phyloP scores from a whole-genome alignment of 345 rosid genomes.

The Salix brachista region DNA sequence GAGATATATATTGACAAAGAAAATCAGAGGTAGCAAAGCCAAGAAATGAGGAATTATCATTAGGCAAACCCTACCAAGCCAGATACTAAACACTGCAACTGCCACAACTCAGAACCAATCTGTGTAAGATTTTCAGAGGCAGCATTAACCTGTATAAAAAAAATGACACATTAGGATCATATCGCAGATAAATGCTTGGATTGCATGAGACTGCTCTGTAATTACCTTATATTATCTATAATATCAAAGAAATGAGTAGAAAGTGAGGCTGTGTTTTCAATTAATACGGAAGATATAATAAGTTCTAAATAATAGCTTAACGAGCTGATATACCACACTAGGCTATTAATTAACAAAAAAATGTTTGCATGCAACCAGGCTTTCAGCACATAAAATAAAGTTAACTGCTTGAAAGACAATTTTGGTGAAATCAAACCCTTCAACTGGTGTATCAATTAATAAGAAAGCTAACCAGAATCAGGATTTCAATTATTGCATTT shows the following conservation, averaged over 20 bases:
- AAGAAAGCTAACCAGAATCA: neutral
- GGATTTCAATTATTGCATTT: neutral
- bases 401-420: neutral
- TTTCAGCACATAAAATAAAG: neutral
- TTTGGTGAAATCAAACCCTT: neutral
- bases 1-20: neutral
- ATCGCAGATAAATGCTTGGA: neutral
- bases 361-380: neutral
- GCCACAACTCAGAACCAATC: constrained; percentile 56
- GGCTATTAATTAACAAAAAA: neutral
- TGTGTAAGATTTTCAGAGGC: constrained; percentile 55
- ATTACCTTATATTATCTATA: neutral
- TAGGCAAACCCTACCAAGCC: constrained; percentile 57
- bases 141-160: constrained; percentile 54
- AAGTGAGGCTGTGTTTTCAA: neutral
- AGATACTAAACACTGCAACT: constrained; percentile 55
- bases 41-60: neutral
- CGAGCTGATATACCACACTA: neutral
- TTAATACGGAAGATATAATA: neutral
- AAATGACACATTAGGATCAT: constrained; percentile 1
- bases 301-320: neutral
- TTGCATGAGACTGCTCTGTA: neutral
- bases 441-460: neutral
- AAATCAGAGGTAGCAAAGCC: neutral
- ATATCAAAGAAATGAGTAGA: neutral